Base-by-base conservation (phyloP, 2,329 filamentous ascomycete genomes). In the Trichoderma pleuroti region DNA sequence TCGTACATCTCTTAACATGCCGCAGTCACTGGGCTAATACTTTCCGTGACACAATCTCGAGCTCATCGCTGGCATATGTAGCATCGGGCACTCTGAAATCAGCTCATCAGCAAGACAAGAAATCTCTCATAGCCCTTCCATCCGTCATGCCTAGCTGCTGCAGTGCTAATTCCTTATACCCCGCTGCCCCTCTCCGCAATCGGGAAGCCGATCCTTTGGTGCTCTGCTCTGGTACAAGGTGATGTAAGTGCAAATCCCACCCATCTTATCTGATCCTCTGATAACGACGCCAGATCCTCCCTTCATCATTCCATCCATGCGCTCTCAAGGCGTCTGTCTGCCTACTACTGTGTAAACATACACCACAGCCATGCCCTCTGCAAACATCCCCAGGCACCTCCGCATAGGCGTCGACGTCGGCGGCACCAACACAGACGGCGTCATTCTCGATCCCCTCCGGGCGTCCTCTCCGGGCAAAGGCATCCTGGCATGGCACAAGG, bases 351-450 rank as follows among this genome's bases (percentile, higher is more conserved):
- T 5, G 21, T 14, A 54, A n/a, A 36, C 6, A 39, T 18, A 42
- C 24, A 16, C 12, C 6, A 68, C 28, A 16, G 77, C 73, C 68
- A 72, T 63, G 66, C 14, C 67, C 60, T 54, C 36, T 5, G 18
- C 24, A 54, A 28, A 28, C 6, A 24, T 18, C 32, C 12, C 18
- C n/a, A 72, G 73, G 34, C 73, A 74, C 36, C 76, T 84, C 11
- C 81, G 82, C 65, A 82, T 85, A 39, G 83, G 83, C 60, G 81
- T 85, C 54, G 83, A 84, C 67, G 83, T 85, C 6, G 83, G 83
- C 60, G 85, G 84, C 30, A 87, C 85, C 60, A 87, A 87, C 73
- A 87, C 85, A 8, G 86, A 87, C 70, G 84, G 84, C 14, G 85
- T 86, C 28, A 78, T 87, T 21, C 78, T 87, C 18, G 83, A 87